phyloP scores from a whole-genome alignment of 169 alveolate species.

The Eimeria falciformis region DNA sequence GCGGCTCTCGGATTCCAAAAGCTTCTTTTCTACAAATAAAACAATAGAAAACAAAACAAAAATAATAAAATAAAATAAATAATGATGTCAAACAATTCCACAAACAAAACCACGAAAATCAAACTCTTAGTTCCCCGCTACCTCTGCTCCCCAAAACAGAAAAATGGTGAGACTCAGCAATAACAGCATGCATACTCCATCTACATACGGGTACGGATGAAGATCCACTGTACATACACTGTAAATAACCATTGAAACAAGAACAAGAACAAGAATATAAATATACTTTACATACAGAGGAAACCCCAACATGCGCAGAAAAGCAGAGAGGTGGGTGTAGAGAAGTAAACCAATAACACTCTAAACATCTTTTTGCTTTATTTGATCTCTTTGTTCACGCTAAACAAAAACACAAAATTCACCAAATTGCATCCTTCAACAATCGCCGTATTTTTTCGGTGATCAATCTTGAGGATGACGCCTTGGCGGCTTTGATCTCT shows the following conservation, averaged over 20 bases:
- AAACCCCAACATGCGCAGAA: neutral
- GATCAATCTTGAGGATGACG: constrained; percentile 86
- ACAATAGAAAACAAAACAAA: neutral
- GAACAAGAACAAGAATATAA: too few species aligned
- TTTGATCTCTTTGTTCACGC: neutral
- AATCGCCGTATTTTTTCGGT: constrained; percentile 87
- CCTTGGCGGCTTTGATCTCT: constrained; percentile 90
- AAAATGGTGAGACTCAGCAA: too few species aligned
- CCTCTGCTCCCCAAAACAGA: too few species aligned
- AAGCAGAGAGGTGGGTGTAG: neutral
- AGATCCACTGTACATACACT: too few species aligned
- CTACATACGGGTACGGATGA: too few species aligned
- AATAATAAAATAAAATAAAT: neutral
- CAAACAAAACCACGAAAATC: too few species aligned
- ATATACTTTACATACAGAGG: too few species aligned
- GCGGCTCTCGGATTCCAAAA: constrained; percentile 88
- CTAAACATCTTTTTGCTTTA: neutral
- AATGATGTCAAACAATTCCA: neutral
- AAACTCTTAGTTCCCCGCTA: too few species aligned
- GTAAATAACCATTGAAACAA: too few species aligned
- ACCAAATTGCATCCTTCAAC: constrained; percentile 93
- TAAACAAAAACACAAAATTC: neutral
- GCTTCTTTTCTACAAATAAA: constrained; percentile 79
- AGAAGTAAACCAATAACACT: neutral
- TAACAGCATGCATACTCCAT: too few species aligned